A percentile compares a stretch with the other conserved stretches of the same genome.
Conservation (phyloP, 768 basidiomycete species). For the Lactifluus volemus region DNA sequence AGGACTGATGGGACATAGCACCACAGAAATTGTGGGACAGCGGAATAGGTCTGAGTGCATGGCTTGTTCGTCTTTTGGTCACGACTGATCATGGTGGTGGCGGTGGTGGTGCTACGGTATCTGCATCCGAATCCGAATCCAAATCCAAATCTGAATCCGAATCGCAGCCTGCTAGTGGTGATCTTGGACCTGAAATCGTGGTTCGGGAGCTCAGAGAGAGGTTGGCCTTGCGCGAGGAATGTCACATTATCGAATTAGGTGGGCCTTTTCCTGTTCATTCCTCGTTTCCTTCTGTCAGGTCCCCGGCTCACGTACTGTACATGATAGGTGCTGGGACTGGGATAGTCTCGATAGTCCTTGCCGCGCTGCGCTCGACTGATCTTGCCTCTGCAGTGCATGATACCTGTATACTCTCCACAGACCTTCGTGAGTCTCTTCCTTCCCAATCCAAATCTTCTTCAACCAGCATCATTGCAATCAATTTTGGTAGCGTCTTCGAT, state of each 20-base stretch:
- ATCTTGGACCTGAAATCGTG: background rate
- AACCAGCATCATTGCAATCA: background rate
- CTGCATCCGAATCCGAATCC: too few species aligned
- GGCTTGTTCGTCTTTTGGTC: constrained; percentile 42
- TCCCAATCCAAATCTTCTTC: background rate
- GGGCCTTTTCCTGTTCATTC: constrained; percentile 15
- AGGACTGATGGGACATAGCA: constrained; percentile 1
- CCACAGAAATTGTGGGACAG: constrained; percentile 94
- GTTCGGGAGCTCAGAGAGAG: constrained; percentile 25
- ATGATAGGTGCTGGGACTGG: constrained; percentile 74
- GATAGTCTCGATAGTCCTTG: constrained; percentile 62
- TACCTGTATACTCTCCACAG: constrained; percentile 19
- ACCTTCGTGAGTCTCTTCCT: constrained; percentile 13
- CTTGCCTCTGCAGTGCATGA: constrained; percentile 14
- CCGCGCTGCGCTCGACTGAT: constrained; percentile 40
- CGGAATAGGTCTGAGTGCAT: constrained; percentile 70
- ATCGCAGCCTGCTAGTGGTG: background rate
- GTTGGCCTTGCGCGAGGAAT: constrained; percentile 33
- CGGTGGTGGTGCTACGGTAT: background rate
- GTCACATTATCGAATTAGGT: constrained; percentile 67
- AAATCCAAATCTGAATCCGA: too few species aligned
- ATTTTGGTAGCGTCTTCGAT: constrained; percentile 60
- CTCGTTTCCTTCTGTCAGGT: background rate
- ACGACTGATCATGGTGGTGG: constrained; percentile 3
- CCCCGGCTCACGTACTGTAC: too few species aligned